phyloP scores from a whole-genome alignment of 108 stramenopile genomes.

The Cyclotella kingstonii region DNA sequence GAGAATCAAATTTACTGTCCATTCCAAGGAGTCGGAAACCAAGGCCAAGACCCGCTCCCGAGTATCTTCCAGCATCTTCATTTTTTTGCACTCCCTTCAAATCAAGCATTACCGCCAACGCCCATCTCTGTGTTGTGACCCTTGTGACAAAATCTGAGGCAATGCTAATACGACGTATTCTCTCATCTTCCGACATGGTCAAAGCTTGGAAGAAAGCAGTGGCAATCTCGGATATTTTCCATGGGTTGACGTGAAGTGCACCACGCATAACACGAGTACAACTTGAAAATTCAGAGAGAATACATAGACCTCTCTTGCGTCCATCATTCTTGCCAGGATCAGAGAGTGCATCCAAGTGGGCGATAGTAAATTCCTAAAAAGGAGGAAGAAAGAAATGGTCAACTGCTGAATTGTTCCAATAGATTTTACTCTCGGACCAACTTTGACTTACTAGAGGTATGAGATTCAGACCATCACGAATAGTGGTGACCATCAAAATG shows the following conservation, averaged over 20 bases:
- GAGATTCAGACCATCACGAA: conserved; percentile 96
- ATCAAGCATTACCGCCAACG: conserved; percentile 82
- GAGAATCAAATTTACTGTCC: conserved; percentile 70
- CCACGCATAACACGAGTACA: conserved; percentile 97
- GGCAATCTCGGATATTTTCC: conserved; percentile 90
- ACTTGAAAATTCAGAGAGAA: conserved; percentile 86
- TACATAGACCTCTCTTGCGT: conserved; percentile 85
- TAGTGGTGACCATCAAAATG: conserved; percentile 87
- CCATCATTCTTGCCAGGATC: conserved; percentile 67
- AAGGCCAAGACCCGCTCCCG: conserved; percentile 93
- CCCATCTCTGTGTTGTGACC: conserved; percentile 96
- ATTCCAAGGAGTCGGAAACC: conserved; percentile 91
- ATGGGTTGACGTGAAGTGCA: conserved; percentile 90
- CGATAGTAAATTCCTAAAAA: conserved; percentile 86
- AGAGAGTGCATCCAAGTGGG: conserved; percentile 92
- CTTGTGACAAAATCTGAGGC: conserved; percentile 89
- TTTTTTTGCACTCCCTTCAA: conserved; percentile 84
- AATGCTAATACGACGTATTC: conserved; percentile 68
- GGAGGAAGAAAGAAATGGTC: conserved; percentile 57
- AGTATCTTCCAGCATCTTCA: conserved; percentile 64
- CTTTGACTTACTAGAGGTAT: conserved; percentile 90
- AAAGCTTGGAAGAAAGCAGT: conserved; percentile 68
- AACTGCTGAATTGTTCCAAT: too few species aligned
- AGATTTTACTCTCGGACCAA: too few species aligned
- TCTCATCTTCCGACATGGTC: conserved; percentile 81